A percentile compares a stretch with the other conserved stretches of the same genome.
These are phyloP conservation scores for Persicaria maculosa DNA, from an alignment of 148 eudicot species.

Conservation along the genomic window DNA sequence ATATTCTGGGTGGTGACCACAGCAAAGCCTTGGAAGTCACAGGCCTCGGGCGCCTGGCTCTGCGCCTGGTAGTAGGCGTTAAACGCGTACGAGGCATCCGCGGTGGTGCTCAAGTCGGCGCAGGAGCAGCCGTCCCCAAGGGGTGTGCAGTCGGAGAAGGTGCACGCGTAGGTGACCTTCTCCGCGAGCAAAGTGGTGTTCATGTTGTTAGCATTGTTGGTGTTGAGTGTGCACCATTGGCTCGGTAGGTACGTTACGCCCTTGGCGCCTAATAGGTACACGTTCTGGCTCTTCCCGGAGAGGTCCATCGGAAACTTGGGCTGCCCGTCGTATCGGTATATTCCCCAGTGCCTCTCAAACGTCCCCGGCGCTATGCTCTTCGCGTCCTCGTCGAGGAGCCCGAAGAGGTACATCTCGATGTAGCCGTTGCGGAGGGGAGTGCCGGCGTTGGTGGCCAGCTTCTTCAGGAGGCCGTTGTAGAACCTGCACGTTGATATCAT, in stretches of 20 bases:
- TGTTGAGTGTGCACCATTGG: conserved; percentile 60
- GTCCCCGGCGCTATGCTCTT: conserved; percentile 69
- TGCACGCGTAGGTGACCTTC: conserved; percentile 56
- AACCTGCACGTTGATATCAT: no score
- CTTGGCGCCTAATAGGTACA: conserved; percentile 46
- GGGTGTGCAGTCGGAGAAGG: conserved; percentile 61
- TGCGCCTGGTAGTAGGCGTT: conserved; percentile 69
- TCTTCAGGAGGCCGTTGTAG: conserved; percentile 60
- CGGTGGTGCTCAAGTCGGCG: conserved; percentile 43
- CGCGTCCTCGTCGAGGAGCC: conserved; percentile 75
- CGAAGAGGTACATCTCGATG: conserved; percentile 81
- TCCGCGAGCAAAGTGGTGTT: conserved; percentile 50
- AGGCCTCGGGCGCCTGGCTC: conserved; percentile 41
- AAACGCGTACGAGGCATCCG: conserved; percentile 72
- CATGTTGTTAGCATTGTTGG: conserved; percentile 27
- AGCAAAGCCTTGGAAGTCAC: conserved; percentile 69
- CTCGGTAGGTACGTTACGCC: conserved; percentile 47
- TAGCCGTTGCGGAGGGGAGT: conserved; percentile 70
- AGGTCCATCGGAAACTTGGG: conserved; percentile 72
- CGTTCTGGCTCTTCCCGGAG: conserved; percentile 30
- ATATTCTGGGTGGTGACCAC: conserved; percentile 42
- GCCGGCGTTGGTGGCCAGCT: conserved; percentile 54
- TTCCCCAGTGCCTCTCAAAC: conserved; percentile 96
- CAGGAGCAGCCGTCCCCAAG: conserved; percentile 79
- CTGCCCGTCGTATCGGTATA: conserved; percentile 72